Evolutionary conservation across 2,329 filamentous ascomycete species (phyloP).

Genomic region (Paecilomyces formosus): DNA sequence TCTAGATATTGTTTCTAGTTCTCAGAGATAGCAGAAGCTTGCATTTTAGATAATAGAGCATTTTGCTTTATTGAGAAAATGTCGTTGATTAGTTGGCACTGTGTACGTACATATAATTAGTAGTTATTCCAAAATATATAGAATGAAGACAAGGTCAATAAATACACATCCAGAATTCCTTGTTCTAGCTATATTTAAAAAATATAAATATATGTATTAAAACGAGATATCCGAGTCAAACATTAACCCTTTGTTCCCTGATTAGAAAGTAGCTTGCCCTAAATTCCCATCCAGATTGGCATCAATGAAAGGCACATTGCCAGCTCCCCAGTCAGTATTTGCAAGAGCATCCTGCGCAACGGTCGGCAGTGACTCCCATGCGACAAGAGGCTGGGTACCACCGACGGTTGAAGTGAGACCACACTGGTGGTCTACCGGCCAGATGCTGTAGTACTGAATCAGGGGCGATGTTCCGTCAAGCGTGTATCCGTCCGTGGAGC

Average conservation of each 20-base stretch:
- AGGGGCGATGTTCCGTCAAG: constrained; percentile 37
- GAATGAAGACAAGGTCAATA: too few species aligned
- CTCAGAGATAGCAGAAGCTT: background rate
- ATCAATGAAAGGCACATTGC: constrained; percentile 44
- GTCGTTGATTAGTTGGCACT: background rate
- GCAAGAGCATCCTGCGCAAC: constrained; percentile 37
- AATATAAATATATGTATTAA: too few species aligned
- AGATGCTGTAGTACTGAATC: constrained; percentile 44
- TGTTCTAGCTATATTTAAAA: too few species aligned
- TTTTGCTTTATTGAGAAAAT: too few species aligned
- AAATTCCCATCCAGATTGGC: constrained; percentile 41
- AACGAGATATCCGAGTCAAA: too few species aligned
- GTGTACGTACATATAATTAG: background rate
- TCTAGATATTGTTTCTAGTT: too few species aligned
- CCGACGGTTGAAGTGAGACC: constrained; percentile 35
- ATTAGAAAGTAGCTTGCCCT: constrained; percentile 25
- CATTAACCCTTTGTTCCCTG: too few species aligned
- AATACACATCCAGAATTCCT: too few species aligned
- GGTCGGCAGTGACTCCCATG: constrained; percentile 42
- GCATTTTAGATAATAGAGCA: too few species aligned
- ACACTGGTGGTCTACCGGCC: constrained; percentile 42
- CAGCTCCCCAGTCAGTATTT: constrained; percentile 40
- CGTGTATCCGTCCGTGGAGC: constrained; percentile 30
- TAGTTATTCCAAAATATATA: background rate
- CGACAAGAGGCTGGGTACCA: constrained; percentile 40